phyloP scores from a whole-genome alignment of 441 rosid species.

The Flueggea neowawraea region DNA sequence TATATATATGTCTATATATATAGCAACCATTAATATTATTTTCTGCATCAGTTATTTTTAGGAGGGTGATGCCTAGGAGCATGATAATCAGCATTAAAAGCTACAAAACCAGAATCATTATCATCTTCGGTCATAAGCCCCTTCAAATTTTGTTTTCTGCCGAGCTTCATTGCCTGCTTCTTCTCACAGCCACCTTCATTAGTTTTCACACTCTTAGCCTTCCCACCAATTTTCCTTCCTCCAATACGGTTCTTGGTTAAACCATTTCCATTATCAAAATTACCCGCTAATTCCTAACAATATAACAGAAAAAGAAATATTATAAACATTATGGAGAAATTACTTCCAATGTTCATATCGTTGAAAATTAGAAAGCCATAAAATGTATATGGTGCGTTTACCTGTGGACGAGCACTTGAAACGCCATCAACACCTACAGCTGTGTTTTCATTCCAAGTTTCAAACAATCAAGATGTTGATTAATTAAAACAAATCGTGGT shows the following conservation, averaged over 20 bases:
- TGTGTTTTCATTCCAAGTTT: conserved; percentile 3
- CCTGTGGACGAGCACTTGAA: background rate
- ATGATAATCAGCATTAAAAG: conserved; percentile 70
- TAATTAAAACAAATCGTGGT: background rate
- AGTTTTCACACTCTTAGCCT: background rate
- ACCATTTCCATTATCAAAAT: too few species aligned
- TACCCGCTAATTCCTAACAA: too few species aligned
- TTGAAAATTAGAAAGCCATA: too few species aligned
- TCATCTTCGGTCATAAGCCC: conserved; percentile 15
- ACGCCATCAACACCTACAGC: conserved; percentile 9
- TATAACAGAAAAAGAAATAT: too few species aligned
- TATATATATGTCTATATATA: too few species aligned
- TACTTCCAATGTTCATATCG: too few species aligned
- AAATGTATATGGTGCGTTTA: background rate
- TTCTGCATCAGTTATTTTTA: conserved; percentile 49
- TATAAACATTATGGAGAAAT: too few species aligned
- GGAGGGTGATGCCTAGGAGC: conserved; percentile 82
- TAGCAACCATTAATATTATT: background rate
- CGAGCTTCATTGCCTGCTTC: too few species aligned
- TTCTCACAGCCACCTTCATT: background rate
- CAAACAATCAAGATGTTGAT: background rate
- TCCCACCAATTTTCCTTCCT: conserved; percentile 19
- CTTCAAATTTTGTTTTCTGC: conserved; percentile 10
- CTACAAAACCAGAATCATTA: conserved; percentile 45
- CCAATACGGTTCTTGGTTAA: conserved; percentile 3